Percentiles rank a stretch among this genome's conserved stretches.
Conservation (phyloP, 2,329 filamentous ascomycete genomes). For the Meredithiella fracta region DNA sequence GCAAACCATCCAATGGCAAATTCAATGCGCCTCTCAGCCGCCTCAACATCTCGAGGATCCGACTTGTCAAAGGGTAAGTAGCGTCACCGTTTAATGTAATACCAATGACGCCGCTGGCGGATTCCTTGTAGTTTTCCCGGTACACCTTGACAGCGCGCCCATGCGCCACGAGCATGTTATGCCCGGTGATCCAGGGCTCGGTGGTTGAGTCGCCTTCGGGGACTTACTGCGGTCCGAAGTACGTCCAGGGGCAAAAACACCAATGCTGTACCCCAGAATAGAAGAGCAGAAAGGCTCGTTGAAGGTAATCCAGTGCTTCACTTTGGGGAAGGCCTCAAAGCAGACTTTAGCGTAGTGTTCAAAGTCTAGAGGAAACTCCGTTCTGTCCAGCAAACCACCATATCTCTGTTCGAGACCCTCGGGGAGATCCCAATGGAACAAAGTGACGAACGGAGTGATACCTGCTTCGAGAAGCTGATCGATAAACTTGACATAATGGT, state of each 20-base stretch:
- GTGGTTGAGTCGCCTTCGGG: slow-evolving; percentile 54
- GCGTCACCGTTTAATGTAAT: slow-evolving; percentile 80
- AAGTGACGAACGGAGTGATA: slow-evolving; percentile 65
- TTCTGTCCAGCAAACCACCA: slow-evolving; percentile 61
- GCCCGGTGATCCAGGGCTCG: slow-evolving; percentile 71
- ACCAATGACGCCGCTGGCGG: slow-evolving; percentile 58
- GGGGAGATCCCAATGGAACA: slow-evolving; percentile 81
- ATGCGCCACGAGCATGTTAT: slow-evolving; percentile 66
- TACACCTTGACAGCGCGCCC: slow-evolving; percentile 68
- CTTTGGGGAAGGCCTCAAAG: slow-evolving; percentile 58
- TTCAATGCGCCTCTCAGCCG: slow-evolving; percentile 66
- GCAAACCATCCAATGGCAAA: slow-evolving; percentile 81
- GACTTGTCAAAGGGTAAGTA: slow-evolving; percentile 69
- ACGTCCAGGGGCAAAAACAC: slow-evolving; percentile 66
- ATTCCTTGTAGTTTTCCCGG: slow-evolving; percentile 59
- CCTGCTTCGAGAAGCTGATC: slow-evolving; percentile 61
- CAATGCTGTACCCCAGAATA: slow-evolving; percentile 63
- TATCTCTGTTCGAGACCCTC: slow-evolving; percentile 65
- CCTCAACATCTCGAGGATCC: slow-evolving; percentile 58
- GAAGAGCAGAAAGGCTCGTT: slow-evolving; percentile 81
- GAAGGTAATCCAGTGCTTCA: slow-evolving; percentile 81
- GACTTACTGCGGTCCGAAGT: slow-evolving; percentile 60
- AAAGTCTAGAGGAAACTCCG: slow-evolving; percentile 70
- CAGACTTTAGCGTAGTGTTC: slow-evolving; percentile 61
- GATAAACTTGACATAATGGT: slow-evolving; percentile 64